A percentile compares a stretch with the other conserved stretches of the same genome.
These are phyloP conservation scores for Rhodocollybia butyracea DNA, from an alignment of 768 basidiomycete species.

Conservation along the genomic window DNA sequence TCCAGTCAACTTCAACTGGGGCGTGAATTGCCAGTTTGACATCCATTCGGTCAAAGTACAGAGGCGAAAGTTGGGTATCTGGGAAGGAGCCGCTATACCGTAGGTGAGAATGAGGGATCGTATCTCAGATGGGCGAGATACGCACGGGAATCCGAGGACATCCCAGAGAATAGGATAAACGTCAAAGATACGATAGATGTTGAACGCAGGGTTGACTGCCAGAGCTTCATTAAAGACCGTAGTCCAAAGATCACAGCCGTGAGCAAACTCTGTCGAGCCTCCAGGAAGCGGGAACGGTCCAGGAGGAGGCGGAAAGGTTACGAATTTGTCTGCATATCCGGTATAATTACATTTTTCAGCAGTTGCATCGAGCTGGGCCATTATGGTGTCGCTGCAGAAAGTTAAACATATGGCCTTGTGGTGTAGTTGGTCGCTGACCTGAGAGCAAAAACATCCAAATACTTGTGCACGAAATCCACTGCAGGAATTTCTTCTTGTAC, in stretches of 20 bases:
- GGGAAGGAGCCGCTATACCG: slow-evolving; percentile 48
- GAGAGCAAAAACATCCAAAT: slow-evolving; percentile 65
- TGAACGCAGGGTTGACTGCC: slow-evolving; percentile 68
- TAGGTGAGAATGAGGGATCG: background rate
- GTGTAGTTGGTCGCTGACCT: slow-evolving; percentile 44
- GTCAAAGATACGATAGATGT: slow-evolving; percentile 77
- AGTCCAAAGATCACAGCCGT: slow-evolving; percentile 67
- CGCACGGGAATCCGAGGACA: slow-evolving; percentile 78
- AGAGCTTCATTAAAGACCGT: slow-evolving; percentile 61
- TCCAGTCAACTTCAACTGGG: slow-evolving; percentile 56
- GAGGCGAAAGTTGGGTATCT: slow-evolving; percentile 49
- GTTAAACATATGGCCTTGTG: background rate
- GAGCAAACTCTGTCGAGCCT: slow-evolving; percentile 38
- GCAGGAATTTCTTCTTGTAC: slow-evolving; percentile 71
- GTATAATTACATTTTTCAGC: slow-evolving; percentile 60
- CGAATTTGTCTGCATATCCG: slow-evolving; percentile 56
- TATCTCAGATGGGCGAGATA: background rate
- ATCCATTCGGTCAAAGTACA: slow-evolving; percentile 69
- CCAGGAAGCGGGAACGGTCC: slow-evolving; percentile 67
- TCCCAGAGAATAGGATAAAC: slow-evolving; percentile 76
- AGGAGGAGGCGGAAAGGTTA: slow-evolving; percentile 63
- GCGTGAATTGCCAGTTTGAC: slow-evolving; percentile 74
- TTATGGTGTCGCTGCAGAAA: slow-evolving; percentile 51
- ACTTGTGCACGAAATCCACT: slow-evolving; percentile 72
- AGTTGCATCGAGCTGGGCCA: slow-evolving; percentile 51